phyloP scores from a whole-genome alignment of 441 rosid genomes.

The Erodium chrysanthum region DNA sequence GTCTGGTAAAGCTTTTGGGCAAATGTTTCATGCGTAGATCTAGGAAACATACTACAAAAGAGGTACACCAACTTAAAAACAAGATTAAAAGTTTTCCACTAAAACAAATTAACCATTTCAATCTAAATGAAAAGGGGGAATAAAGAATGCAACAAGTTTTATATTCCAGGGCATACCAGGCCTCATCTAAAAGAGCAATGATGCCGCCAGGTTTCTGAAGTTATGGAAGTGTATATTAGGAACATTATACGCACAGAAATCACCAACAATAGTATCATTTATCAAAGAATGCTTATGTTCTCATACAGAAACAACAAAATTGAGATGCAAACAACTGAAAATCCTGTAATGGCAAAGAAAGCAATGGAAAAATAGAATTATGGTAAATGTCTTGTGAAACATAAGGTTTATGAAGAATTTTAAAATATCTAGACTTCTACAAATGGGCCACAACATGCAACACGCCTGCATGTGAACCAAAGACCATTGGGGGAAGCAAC shows the following conservation, averaged over 20 bases:
- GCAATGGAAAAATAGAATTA: too few species aligned
- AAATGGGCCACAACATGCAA: too few species aligned
- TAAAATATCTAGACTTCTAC: too few species aligned
- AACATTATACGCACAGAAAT: constrained; percentile 3
- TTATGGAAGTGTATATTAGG: constrained; percentile 22
- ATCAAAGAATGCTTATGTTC: background rate
- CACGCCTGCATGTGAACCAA: too few species aligned
- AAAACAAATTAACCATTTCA: background rate
- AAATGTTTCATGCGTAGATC: constrained; percentile 90
- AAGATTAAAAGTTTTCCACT: background rate
- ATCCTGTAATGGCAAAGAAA: too few species aligned
- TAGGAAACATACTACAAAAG: constrained; percentile 80
- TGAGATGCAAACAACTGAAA: background rate
- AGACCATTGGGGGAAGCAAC: too few species aligned
- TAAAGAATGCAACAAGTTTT: background rate
- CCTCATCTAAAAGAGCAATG: constrained; percentile 93
- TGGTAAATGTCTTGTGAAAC: too few species aligned
- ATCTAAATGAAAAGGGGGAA: constrained; percentile 11
- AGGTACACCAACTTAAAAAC: constrained; percentile 7
- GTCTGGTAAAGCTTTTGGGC: constrained; percentile 91
- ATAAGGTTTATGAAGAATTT: too few species aligned
- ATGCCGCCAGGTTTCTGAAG: constrained; percentile 98
- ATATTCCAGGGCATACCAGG: constrained; percentile 54
- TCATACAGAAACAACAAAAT: background rate
- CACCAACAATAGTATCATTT: constrained; percentile 8